Conservation (phyloP, 2,329 filamentous ascomycete species). For the Apiospora pterosperma region DNA sequence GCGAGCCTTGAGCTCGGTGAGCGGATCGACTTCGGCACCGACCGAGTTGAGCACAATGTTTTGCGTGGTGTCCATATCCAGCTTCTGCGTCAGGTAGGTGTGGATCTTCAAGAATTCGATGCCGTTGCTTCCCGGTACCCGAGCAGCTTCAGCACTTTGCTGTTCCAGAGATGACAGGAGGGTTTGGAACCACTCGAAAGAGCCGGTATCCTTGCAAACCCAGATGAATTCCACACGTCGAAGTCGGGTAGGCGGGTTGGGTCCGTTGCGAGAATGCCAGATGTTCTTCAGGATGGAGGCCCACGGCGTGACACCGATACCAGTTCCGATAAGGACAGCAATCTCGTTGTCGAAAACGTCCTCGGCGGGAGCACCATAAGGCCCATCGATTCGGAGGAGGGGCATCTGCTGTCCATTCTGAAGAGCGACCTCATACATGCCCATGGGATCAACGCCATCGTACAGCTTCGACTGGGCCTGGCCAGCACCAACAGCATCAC, state of each 20-base stretch:
- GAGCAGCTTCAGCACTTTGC: conserved; percentile 71
- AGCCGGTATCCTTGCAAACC: conserved; percentile 93
- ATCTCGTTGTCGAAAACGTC: conserved; percentile 96
- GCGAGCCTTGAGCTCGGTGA: conserved; percentile 84
- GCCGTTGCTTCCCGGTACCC: conserved; percentile 62
- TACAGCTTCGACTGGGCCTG: conserved; percentile 84
- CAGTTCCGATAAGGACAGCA: conserved; percentile 79
- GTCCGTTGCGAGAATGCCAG: conserved; percentile 88
- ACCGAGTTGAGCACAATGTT: conserved; percentile 98
- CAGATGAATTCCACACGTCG: conserved; percentile 98
- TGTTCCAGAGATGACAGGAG: conserved; percentile 86
- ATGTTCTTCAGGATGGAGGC: conserved; percentile 92
- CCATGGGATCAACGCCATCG: conserved; percentile 84
- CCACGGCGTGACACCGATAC: conserved; percentile 86
- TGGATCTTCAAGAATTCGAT: conserved; percentile 94
- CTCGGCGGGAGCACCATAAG: conserved; percentile 94
- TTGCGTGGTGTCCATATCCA: conserved; percentile 87
- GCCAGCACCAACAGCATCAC: conserved; percentile 91
- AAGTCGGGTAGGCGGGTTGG: conserved; percentile 84
- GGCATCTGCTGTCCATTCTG: conserved; percentile 94
- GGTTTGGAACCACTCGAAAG: conserved; percentile 98
- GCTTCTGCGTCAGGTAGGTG: conserved; percentile 91
- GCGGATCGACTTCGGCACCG: conserved; percentile 79
- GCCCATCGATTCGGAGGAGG: conserved; percentile 82
- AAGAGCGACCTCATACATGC: conserved; percentile 97